These are phyloP conservation scores for Aspergillus sojae DNA, from an alignment of 2,329 filamentous ascomycete genomes.

Conservation along the genomic window DNA sequence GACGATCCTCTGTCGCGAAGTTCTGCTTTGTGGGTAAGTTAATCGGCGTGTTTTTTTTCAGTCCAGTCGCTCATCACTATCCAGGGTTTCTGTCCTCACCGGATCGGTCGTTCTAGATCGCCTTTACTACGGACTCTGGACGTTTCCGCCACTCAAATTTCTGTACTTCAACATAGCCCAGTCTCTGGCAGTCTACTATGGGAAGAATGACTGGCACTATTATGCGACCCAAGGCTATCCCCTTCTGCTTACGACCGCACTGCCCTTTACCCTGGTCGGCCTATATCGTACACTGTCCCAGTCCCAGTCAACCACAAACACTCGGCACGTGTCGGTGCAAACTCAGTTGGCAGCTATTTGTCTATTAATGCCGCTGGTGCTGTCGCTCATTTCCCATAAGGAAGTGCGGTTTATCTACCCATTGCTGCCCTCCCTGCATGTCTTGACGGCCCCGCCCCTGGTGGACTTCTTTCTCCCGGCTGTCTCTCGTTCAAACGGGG, in stretches of 20 bases:
- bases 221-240: constrained; percentile 90
- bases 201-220: constrained; percentile 87
- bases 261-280: constrained; percentile 74
- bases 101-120: constrained; percentile 71
- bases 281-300: constrained; percentile 57
- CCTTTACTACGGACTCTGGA: constrained; percentile 81
- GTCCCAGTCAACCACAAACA: constrained; percentile 34
- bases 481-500: constrained; percentile 34
- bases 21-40: constrained; percentile 59
- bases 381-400: constrained; percentile 88
- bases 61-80: constrained; percentile 16
- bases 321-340: constrained; percentile 43
- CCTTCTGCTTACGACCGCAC: constrained; percentile 77
- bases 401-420: constrained; percentile 97
- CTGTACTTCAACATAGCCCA: constrained; percentile 89
- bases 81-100: constrained; percentile 60
- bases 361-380: constrained; percentile 59
- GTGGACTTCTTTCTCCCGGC: constrained; percentile 64
- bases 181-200: constrained; percentile 89
- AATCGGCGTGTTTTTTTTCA: neutral
- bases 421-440: constrained; percentile 80
- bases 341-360: constrained; percentile 62
- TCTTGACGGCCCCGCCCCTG: constrained; percentile 72
- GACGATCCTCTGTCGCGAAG: constrained; percentile 63
- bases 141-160: constrained; percentile 84